Conservation (phyloP, 257 asterid species). For the Buddleja alternifolia region DNA sequence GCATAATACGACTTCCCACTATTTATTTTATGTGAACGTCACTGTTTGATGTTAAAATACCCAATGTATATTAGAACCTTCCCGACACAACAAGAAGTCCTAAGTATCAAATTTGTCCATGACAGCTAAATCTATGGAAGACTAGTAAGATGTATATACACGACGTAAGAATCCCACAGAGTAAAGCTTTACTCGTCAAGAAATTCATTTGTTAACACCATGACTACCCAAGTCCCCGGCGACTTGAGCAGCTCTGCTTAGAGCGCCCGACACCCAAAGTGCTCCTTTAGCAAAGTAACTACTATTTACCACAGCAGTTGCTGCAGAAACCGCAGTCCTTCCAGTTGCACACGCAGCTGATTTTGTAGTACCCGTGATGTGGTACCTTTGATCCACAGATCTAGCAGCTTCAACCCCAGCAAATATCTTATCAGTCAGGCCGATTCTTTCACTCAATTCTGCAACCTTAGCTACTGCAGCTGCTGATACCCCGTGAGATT, state of each 20-base stretch:
- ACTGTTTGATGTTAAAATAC: too few relatives aligned
- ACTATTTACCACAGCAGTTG: constrained; percentile 70
- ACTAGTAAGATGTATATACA: background rate
- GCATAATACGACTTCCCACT: too few relatives aligned
- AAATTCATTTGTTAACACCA: constrained; percentile 40
- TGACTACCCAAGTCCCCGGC: constrained; percentile 82
- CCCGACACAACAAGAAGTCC: too few relatives aligned
- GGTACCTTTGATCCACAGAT: constrained; percentile 64
- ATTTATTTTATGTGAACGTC: too few relatives aligned
- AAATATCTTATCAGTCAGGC: constrained; percentile 74
- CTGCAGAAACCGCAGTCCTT: constrained; percentile 77
- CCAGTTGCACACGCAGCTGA: constrained; percentile 85
- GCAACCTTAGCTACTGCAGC: constrained; percentile 93
- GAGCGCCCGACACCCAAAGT: constrained; percentile 84
- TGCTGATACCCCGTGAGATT: constrained; percentile 88
- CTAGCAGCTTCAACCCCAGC: constrained; percentile 85
- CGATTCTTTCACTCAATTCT: constrained; percentile 74
- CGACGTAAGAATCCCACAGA: background rate
- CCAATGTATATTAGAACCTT: too few relatives aligned
- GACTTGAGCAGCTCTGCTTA: constrained; percentile 71
- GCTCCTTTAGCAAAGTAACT: constrained; percentile 87
- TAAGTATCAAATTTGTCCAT: background rate
- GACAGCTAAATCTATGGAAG: background rate
- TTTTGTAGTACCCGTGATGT: constrained; percentile 63
- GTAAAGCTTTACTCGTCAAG: background rate